These are phyloP conservation scores for Ophiostoma ulmi DNA, from an alignment of 2,329 filamentous ascomycete species.

Conservation along the genomic window DNA sequence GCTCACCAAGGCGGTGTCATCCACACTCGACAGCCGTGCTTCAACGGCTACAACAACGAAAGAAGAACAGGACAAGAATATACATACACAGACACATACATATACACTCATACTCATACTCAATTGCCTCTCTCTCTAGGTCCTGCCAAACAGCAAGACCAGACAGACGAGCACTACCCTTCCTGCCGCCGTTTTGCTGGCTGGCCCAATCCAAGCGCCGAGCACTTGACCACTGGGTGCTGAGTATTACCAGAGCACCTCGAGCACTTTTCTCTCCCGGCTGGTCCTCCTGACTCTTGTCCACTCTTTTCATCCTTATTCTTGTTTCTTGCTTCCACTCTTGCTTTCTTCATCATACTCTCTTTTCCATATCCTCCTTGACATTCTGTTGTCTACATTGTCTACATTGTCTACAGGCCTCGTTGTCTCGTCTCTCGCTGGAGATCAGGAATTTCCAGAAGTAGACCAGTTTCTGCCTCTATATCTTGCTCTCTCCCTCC, in stretches of 20 bases:
- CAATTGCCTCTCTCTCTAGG: neutral
- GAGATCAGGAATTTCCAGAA: neutral
- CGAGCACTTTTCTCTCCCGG: neutral
- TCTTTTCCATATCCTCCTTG: neutral
- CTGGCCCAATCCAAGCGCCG: constrained; percentile 18
- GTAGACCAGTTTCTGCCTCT: neutral
- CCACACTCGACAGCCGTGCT: constrained; percentile 14
- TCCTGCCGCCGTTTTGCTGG: constrained; percentile 22
- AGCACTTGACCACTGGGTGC: constrained; percentile 11
- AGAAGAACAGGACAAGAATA: neutral
- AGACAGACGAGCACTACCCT: constrained; percentile 10
- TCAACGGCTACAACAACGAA: constrained; percentile 14
- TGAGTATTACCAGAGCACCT: neutral
- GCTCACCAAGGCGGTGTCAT: constrained; percentile 18
- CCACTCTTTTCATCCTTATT: constrained; percentile 3
- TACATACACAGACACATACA: constrained; percentile 8
- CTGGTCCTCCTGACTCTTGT: constrained; percentile 13
- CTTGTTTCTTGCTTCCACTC: neutral
- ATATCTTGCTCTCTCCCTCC: neutral
- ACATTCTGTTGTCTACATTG: neutral
- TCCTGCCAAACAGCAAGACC: neutral
- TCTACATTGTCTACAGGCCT: neutral
- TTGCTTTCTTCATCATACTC: neutral
- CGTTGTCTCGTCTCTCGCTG: neutral
- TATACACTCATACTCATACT: neutral